Evolutionary conservation across 345 rosid species (phyloP).

Genomic region (Pseudoturritis turrita): DNA sequence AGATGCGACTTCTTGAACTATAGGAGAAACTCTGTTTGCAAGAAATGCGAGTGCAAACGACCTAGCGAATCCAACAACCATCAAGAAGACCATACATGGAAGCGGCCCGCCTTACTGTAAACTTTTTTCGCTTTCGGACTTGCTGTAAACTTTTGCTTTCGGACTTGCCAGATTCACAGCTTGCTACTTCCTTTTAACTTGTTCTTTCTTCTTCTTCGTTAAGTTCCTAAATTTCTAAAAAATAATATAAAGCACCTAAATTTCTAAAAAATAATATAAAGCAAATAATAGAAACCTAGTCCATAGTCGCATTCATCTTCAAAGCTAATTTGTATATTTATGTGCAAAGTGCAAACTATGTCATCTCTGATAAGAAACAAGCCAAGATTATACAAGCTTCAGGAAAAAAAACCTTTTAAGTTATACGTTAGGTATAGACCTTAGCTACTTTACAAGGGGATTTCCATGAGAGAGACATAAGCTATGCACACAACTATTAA

Average conservation of each 20-base stretch:
- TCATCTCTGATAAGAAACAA: constrained; percentile 2
- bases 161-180: not conserved
- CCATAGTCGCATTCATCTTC: not conserved
- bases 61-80: constrained; percentile 26
- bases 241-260: not conserved
- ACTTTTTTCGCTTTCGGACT: not conserved
- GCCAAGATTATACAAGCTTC: not conserved
- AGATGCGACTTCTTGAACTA: constrained; percentile 81
- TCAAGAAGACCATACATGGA: constrained; percentile 33
- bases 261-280: not conserved
- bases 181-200: constrained; percentile 4
- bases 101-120: constrained; percentile 20
- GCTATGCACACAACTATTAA: not conserved
- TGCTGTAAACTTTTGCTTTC: constrained; percentile 16
- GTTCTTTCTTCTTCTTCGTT: not conserved
- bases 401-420: not conserved
- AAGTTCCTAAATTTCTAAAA: not conserved
- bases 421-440: not conserved
- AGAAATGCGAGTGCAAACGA: constrained; percentile 49
- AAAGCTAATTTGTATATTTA: not conserved
- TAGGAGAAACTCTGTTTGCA: constrained; percentile 55
- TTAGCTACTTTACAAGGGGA: not conserved
- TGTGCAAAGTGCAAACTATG: not conserved
- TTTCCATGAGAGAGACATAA: not conserved
- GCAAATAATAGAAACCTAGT: not conserved